A percentile compares a stretch with the other conserved stretches of the same genome.
These are phyloP conservation scores for Paracoccidioides lutzii DNA, from an alignment of 2,329 filamentous ascomycete genomes.

Conservation along the genomic window DNA sequence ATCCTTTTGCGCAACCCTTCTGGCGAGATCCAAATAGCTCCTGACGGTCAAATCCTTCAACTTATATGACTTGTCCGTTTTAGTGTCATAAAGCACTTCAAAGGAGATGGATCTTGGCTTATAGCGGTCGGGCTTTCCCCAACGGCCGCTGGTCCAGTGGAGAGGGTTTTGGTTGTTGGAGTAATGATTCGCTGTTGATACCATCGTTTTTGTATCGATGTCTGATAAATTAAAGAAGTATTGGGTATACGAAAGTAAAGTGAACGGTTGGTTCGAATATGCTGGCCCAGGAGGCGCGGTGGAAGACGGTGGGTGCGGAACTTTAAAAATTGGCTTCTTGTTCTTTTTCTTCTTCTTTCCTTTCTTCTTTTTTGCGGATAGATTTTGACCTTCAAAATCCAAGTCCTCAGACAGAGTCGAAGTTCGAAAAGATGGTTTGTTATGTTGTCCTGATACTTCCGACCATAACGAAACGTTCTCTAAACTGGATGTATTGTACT, in stretches of 20 bases:
- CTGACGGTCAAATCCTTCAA: slow-evolving; percentile 73
- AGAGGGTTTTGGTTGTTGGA: slow-evolving; percentile 16
- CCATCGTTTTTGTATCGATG: slow-evolving; percentile 53
- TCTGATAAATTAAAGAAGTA: slow-evolving; percentile 89
- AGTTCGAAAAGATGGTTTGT: not conserved
- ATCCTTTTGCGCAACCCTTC: slow-evolving; percentile 58
- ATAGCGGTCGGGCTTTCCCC: slow-evolving; percentile 38
- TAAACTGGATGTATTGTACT: slow-evolving; percentile 80
- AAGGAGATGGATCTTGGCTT: slow-evolving; percentile 33
- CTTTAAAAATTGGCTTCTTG: slow-evolving; percentile 47
- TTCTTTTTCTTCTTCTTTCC: slow-evolving; percentile 33
- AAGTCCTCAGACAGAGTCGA: not conserved
- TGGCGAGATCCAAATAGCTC: slow-evolving; percentile 67
- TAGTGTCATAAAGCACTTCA: slow-evolving; percentile 78
- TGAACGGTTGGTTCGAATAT: slow-evolving; percentile 73
- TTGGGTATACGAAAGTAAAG: slow-evolving; percentile 69
- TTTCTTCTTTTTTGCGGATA: slow-evolving; percentile 15
- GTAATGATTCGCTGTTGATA: slow-evolving; percentile 4
- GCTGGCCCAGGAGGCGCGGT: slow-evolving; percentile 69
- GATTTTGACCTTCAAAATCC: not conserved
- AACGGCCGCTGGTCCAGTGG: slow-evolving; percentile 34
- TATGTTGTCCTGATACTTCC: slow-evolving; percentile 4
- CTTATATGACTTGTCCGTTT: slow-evolving; percentile 59
- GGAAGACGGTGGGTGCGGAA: slow-evolving; percentile 62
- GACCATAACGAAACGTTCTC: slow-evolving; percentile 38